Conservation (phyloP, 768 basidiomycete species). For the Leucocoprinus sp. region DNA sequence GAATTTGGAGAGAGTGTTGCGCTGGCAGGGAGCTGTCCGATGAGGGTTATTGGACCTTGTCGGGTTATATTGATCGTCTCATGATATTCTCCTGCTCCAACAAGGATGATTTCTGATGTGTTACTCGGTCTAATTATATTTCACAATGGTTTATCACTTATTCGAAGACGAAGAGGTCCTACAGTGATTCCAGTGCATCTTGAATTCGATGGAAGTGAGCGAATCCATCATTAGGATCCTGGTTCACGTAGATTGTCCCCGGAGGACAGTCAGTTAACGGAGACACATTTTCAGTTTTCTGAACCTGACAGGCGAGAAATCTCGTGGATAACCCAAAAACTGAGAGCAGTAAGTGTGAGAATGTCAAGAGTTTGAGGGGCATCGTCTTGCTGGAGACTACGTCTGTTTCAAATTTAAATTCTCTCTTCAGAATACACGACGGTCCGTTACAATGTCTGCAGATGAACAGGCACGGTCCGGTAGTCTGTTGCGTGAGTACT, state of each 20-base stretch:
- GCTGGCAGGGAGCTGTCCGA: constrained; percentile 28
- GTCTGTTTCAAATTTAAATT: background rate
- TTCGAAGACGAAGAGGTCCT: constrained; percentile 10
- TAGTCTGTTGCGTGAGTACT: background rate
- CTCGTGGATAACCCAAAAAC: constrained; percentile 26
- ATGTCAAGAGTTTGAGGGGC: background rate
- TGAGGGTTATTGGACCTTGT: constrained; percentile 42
- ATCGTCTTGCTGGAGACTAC: background rate
- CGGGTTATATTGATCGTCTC: constrained; percentile 54
- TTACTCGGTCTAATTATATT: constrained; percentile 28
- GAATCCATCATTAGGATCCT: constrained; percentile 29
- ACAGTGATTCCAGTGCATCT: constrained; percentile 50
- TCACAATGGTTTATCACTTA: too few species aligned
- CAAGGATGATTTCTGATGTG: constrained; percentile 38
- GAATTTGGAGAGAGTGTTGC: background rate
- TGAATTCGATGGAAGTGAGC: constrained; percentile 45
- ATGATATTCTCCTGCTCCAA: constrained; percentile 51
- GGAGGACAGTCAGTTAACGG: constrained; percentile 46
- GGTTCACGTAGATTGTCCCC: constrained; percentile 54
- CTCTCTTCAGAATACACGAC: background rate
- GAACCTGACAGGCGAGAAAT: constrained; percentile 42
- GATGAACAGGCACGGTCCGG: background rate
- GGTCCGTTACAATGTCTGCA: background rate
- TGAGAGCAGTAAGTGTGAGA: background rate
- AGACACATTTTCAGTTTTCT: constrained; percentile 32